A percentile compares a stretch with the other conserved stretches of the same genome.
Conservation (phyloP, 305 asterid genomes). For the Coffea humblotiana region DNA sequence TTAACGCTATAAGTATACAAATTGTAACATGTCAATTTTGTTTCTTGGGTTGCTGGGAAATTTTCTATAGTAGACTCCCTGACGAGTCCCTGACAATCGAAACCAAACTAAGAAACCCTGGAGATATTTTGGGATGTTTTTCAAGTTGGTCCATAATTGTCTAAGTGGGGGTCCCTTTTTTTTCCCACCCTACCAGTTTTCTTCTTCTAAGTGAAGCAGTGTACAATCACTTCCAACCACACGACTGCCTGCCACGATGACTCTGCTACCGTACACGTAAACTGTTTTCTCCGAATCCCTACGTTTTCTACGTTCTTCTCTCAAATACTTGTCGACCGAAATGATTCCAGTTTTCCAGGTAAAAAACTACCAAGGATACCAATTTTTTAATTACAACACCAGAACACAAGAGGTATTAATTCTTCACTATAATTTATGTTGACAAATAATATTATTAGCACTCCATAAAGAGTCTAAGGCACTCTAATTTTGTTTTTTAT, state of each 20-base stretch:
- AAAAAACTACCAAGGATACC: background rate
- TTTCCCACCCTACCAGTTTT: constrained; percentile 10
- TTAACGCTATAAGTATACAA: too few species aligned
- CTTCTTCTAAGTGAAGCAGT: constrained; percentile 40
- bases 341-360: constrained; percentile 21
- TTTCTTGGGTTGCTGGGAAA: background rate
- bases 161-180: background rate
- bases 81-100: too few species aligned
- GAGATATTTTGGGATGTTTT: too few species aligned
- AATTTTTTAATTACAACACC: background rate
- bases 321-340: constrained; percentile 34
- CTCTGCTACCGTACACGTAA: background rate
- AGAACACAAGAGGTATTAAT: background rate
- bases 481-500: too few species aligned
- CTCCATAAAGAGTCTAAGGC: too few species aligned
- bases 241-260: constrained; percentile 26
- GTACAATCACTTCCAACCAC: constrained; percentile 3
- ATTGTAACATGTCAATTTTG: too few species aligned
- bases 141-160: background rate
- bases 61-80: background rate
- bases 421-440: background rate
- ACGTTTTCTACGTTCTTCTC: constrained; percentile 31
- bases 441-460: too few species aligned
- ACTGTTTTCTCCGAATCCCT: constrained; percentile 27
- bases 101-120: too few species aligned